These are phyloP conservation scores for Vaccinium vitisidaea DNA, from an alignment of 148 eudicot genomes.

Conservation along the genomic window DNA sequence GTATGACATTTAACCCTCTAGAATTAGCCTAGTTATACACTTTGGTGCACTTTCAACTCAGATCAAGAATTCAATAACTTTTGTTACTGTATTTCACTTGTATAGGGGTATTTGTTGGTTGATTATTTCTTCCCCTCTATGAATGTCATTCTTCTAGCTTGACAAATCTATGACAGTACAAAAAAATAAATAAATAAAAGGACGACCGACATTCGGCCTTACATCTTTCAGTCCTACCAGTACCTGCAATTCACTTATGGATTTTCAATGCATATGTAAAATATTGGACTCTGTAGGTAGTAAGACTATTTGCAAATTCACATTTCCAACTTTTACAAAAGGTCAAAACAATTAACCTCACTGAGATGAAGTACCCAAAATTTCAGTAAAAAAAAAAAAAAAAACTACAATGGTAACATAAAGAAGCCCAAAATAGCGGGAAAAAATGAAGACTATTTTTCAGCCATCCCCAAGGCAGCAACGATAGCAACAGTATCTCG, in stretches of 20 bases:
- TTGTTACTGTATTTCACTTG: no score
- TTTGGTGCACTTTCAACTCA: no score
- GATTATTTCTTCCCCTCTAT: neutral
- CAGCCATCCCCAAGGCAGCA: conserved; percentile 23
- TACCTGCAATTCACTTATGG: neutral
- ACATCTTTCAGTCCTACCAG: neutral
- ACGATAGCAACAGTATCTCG: conserved; percentile 19
- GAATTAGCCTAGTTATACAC: no score
- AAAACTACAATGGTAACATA: neutral
- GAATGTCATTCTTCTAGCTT: no score
- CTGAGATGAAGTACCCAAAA: conserved; percentile 20
- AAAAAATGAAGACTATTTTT: conserved; percentile 22
- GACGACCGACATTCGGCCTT: neutral
- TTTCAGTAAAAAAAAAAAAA: conserved; percentile 18
- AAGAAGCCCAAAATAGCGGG: conserved; percentile 21
- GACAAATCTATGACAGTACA: no score
- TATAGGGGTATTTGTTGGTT: neutral
- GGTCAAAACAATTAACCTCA: conserved; percentile 11
- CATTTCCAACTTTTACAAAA: conserved; percentile 19
- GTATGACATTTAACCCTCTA: no score
- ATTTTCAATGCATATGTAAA: neutral
- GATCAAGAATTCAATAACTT: no score
- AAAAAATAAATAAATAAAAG: no score
- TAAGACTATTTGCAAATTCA: conserved; percentile 11
- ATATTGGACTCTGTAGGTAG: neutral